Conservation (phyloP, 495 filamentous ascomycete genomes). For the Hypomontagnella submonticulosa region DNA sequence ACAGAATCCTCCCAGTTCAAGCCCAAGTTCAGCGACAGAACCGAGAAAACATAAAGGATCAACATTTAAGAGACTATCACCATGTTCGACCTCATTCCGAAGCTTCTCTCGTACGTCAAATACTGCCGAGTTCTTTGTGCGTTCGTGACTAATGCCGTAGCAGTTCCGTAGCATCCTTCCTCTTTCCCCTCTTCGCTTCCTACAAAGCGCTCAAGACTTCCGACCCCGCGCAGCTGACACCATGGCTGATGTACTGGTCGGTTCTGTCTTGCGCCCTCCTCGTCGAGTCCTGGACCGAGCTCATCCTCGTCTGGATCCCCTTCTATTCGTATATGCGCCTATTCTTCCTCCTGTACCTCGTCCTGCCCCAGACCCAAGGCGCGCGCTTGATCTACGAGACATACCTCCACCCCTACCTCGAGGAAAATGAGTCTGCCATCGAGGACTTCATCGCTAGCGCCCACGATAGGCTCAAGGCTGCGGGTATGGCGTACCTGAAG, state of each 20-base stretch:
- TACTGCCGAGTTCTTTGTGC: slow-evolving; percentile 27
- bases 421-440: slow-evolving; percentile 87
- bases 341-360: slow-evolving; percentile 89
- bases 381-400: slow-evolving; percentile 84
- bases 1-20: neutral
- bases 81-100: slow-evolving; percentile 87
- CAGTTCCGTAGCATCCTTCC: slow-evolving; percentile 87
- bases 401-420: slow-evolving; percentile 88
- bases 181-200: slow-evolving; percentile 96
- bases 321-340: slow-evolving; percentile 96
- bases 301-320: slow-evolving; percentile 88
- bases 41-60: neutral
- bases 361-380: slow-evolving; percentile 95
- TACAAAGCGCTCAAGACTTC: slow-evolving; percentile 97
- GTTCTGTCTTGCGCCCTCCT: slow-evolving; percentile 83
- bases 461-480: slow-evolving; percentile 81
- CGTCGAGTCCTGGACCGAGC: slow-evolving; percentile 86
- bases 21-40: neutral
- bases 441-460: slow-evolving; percentile 85
- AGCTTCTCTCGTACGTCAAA: slow-evolving; percentile 77
- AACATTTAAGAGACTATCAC: slow-evolving; percentile 11
- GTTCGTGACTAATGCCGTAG: slow-evolving; percentile 26
- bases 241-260: slow-evolving; percentile 99
- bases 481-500: slow-evolving; percentile 85
- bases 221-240: slow-evolving; percentile 88